A percentile compares a stretch with the other conserved stretches of the same genome.
These are phyloP conservation scores for Aspergillus olivimuriae DNA, from an alignment of 495 filamentous ascomycete genomes.

Conservation along the genomic window DNA sequence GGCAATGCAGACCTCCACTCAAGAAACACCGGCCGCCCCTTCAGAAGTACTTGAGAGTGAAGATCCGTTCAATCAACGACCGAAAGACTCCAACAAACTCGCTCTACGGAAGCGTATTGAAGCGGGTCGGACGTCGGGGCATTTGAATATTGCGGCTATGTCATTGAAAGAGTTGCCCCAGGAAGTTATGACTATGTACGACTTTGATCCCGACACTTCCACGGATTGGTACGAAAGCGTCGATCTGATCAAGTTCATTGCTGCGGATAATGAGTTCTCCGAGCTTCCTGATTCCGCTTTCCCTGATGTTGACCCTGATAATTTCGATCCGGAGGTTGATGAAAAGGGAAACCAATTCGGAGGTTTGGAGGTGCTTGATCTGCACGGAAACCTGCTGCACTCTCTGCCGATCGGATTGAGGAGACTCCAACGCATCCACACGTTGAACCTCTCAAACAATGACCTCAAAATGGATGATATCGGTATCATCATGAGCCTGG, in stretches of 20 bases:
- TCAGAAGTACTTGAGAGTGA: constrained; percentile 42
- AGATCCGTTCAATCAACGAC: constrained; percentile 64
- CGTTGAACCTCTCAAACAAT: constrained; percentile 83
- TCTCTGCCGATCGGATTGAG: constrained; percentile 69
- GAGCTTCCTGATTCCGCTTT: constrained; percentile 66
- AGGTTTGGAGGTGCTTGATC: constrained; percentile 72
- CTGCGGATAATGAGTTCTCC: constrained; percentile 86
- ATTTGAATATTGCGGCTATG: constrained; percentile 85
- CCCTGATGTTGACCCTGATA: constrained; percentile 59
- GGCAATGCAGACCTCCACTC: constrained; percentile 34
- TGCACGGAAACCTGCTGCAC: constrained; percentile 75
- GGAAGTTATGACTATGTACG: constrained; percentile 89
- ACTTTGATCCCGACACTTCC: constrained; percentile 53
- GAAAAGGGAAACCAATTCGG: constrained; percentile 71
- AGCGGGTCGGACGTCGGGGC: constrained; percentile 69
- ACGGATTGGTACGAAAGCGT: constrained; percentile 86
- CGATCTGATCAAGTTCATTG: constrained; percentile 81
- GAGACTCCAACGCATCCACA: constrained; percentile 63
- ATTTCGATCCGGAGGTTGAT: constrained; percentile 54
- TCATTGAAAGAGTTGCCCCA: constrained; percentile 71
- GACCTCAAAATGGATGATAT: constrained; percentile 63
- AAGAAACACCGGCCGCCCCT: constrained; percentile 22
- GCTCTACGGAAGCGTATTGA: constrained; percentile 70
- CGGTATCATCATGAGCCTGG: constrained; percentile 64
- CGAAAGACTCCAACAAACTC: constrained; percentile 53